These are phyloP conservation scores for Colletotrichum sansevieriae DNA, from an alignment of 2,329 filamentous ascomycete genomes.

Conservation along the genomic window DNA sequence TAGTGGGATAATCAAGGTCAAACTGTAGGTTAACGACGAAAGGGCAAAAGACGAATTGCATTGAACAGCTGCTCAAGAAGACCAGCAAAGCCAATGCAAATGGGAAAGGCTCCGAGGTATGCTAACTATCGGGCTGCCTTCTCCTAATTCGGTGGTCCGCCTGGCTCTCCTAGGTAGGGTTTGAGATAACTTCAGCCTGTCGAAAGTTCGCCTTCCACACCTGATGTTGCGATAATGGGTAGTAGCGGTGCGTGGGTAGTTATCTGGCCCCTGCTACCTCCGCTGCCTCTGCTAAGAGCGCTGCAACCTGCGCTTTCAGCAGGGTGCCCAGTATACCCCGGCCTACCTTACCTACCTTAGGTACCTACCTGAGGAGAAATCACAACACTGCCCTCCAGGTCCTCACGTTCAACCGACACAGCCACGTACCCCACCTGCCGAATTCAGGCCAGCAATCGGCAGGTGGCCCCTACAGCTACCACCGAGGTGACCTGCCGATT, in stretches of 20 bases:
- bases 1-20: no score
- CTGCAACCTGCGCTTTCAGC: no score
- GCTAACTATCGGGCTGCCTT: not conserved
- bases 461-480: constrained; percentile 2
- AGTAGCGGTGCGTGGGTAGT: not conserved
- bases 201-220: constrained; percentile 3
- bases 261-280: no score
- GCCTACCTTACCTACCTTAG: no score
- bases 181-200: not conserved
- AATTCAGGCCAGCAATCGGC: not conserved
- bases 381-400: not conserved
- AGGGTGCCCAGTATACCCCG: no score
- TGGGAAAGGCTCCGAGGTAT: not conserved
- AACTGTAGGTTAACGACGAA: no score
- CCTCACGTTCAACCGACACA: not conserved
- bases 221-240: not conserved
- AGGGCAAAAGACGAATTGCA: no score
- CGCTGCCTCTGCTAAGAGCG: no score
- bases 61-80: not conserved
- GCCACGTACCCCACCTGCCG: not conserved
- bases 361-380: no score
- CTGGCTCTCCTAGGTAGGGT: not conserved
- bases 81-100: not conserved
- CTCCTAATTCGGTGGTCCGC: not conserved
- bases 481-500: no score